Base-by-base conservation (phyloP, 352 stramenopile genomes). In the Thalassiosira ordinaria region DNA sequence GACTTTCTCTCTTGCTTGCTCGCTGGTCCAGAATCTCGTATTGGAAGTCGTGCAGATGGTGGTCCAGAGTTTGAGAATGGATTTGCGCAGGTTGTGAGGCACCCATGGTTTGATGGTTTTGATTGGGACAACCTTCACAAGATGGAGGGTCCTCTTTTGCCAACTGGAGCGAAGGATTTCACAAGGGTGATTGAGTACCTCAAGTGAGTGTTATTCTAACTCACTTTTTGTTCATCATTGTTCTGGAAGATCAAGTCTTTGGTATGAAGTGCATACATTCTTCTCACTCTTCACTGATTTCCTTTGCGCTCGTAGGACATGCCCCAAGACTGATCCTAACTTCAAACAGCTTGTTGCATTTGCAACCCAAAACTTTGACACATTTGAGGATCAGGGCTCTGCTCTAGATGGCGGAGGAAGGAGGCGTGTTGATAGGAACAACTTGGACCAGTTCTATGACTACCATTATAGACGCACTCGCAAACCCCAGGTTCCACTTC, bases 291-390 rank as follows among this genome's bases (percentile, higher is more conserved):
- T 20, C 1, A 80, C 11, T 13, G 70, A 55, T 7, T 86, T 29
- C 56, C 37, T 27, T 57, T 27, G 62, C 52, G 70, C 31, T 77
- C 71, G 41, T 57, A 93, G 80, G 63, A 92, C 88, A 33, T 94
- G 85, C 59, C 84, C 89, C 13, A 92, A 91, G 52, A 82, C 62
- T 3, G 89, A 91, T 67, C 81, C 85, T 55, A 75, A 88, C 64
- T 98, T 98, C 76, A 86, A 95, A 59, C 89, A 95, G 56, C 87
- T 98, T 5, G 92, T 99, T 16, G 90, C 92, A 16, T 91, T 96
- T 78, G 95, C 98, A 49, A 98, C 97, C 44, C 92, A 95, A 29
- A 99, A 99, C 87, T 99, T 99, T 87, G 97, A 99, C 84, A 96
- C 98, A 29, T 99, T 99, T 87, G 92, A 97, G 41, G 96, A 99